phyloP scores from a whole-genome alignment of 352 stramenopile genomes.

The Plasmopara muralis region DNA sequence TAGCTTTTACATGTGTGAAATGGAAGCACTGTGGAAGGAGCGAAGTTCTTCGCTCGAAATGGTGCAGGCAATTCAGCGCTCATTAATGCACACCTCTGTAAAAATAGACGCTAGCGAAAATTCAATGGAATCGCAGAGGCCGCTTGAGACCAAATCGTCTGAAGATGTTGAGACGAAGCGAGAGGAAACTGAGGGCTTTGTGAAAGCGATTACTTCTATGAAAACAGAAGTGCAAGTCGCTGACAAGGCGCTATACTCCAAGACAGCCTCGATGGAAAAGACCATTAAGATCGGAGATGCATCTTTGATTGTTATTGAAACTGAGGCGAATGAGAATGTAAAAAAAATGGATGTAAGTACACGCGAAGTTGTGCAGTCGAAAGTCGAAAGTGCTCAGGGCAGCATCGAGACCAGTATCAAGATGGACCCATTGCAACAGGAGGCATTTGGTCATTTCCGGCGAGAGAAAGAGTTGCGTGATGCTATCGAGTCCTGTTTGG shows the following conservation, averaged over 20 bases:
- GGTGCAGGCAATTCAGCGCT: constrained; percentile 64
- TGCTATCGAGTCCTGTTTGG: constrained; percentile 39
- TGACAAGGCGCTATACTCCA: constrained; percentile 2
- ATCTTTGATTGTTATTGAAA: not conserved
- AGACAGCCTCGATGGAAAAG: not conserved
- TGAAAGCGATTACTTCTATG: constrained; percentile 2
- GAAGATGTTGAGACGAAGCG: constrained; percentile 26
- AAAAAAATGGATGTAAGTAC: not conserved
- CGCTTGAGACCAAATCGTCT: not conserved
- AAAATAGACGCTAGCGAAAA: constrained; percentile 1
- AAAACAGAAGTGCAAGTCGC: constrained; percentile 6
- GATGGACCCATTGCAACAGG: constrained; percentile 10
- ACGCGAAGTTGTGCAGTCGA: constrained; percentile 1
- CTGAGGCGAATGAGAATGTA: not conserved
- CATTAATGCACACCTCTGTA: constrained; percentile 29
- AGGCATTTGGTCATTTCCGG: constrained; percentile 28
- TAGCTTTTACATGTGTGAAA: constrained; percentile 74
- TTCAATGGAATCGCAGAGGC: constrained; percentile 1
- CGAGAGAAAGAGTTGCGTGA: constrained; percentile 45
- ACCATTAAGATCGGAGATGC: not conserved
- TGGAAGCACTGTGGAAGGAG: constrained; percentile 79
- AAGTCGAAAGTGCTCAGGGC: not conserved
- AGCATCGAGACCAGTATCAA: constrained; percentile 19
- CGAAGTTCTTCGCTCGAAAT: constrained; percentile 68
- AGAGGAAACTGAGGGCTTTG: constrained; percentile 8